phyloP scores from a whole-genome alignment of 208 protist species.

The Crithidia thermophila region DNA sequence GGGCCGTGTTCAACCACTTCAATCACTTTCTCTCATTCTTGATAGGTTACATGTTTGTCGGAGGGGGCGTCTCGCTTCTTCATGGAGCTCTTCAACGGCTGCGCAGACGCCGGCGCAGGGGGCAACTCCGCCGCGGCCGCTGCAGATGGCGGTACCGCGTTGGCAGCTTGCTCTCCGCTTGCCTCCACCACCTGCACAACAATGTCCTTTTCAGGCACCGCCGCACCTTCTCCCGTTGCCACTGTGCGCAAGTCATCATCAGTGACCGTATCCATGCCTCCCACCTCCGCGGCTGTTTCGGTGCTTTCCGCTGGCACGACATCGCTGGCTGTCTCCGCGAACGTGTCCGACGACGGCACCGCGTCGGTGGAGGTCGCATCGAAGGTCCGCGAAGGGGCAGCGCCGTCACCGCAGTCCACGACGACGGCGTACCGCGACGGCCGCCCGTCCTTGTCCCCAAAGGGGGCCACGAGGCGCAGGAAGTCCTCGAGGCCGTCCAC shows the following conservation, averaged over 20 bases:
- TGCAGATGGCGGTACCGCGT: background rate
- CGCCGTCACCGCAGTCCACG: conserved; percentile 73
- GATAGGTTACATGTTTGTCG: conserved; percentile 42
- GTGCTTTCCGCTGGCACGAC: conserved; percentile 1
- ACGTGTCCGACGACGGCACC: background rate
- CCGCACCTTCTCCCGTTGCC: background rate
- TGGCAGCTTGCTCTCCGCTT: background rate
- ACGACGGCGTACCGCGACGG: conserved; percentile 77
- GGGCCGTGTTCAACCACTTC: too few species aligned
- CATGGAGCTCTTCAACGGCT: conserved; percentile 33
- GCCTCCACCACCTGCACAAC: too few species aligned
- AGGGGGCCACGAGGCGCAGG: conserved; percentile 56
- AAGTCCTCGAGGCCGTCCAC: conserved; percentile 60
- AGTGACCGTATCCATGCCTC: too few species aligned
- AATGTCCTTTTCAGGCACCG: background rate
- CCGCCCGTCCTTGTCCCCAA: conserved; percentile 64
- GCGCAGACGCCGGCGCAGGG: background rate
- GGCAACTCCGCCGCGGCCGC: background rate
- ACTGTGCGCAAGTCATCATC: too few species aligned
- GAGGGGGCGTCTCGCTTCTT: conserved; percentile 18
- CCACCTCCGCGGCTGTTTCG: background rate
- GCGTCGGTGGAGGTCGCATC: background rate
- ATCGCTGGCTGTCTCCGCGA: conserved; percentile 7
- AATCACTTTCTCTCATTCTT: conserved; percentile 22
- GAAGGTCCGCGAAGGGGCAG: conserved; percentile 14